Evolutionary conservation across 2,329 filamentous ascomycete species (phyloP).

Genomic region (Eurotiales sp.): DNA sequence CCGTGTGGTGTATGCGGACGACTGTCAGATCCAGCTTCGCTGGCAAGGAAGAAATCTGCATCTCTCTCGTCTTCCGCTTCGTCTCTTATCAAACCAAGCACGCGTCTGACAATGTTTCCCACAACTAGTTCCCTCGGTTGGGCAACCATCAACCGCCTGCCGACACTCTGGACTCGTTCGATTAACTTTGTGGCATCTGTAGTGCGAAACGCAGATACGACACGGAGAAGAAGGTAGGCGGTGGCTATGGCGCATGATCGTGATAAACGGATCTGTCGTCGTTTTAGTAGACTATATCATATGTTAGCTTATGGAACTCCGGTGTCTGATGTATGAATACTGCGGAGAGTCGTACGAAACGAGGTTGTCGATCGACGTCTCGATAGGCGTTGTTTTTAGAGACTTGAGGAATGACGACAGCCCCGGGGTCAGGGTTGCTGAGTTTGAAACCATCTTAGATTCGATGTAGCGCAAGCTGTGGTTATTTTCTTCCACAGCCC

Average conservation of each 20-base stretch:
- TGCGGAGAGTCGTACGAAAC: conserved; percentile 63
- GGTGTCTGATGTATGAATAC: conserved; percentile 10
- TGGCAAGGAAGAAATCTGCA: conserved; percentile 53
- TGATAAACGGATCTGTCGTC: conserved; percentile 82
- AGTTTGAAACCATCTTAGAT: conserved; percentile 54
- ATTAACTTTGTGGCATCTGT: conserved; percentile 74
- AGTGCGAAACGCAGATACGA: conserved; percentile 78
- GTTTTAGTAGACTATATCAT: conserved; percentile 73
- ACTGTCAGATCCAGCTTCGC: conserved; percentile 58
- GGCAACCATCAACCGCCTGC: conserved; percentile 72
- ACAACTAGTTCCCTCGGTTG: conserved; percentile 89
- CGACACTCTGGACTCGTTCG: conserved; percentile 73
- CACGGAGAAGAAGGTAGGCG: conserved; percentile 78
- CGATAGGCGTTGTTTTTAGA: conserved; percentile 69
- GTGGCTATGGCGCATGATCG: conserved; percentile 89
- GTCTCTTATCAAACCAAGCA: conserved; percentile 85
- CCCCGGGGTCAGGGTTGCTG: conserved; percentile 62
- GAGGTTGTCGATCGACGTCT: conserved; percentile 77
- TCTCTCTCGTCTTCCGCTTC: conserved; percentile 80
- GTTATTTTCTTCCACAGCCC: not conserved
- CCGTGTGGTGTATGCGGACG: conserved; percentile 41
- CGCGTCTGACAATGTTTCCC: conserved; percentile 87
- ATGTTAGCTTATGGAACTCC: conserved; percentile 19
- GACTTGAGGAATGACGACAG: conserved; percentile 75
- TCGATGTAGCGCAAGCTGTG: not conserved